Evolutionary conservation across 805 yeast species (phyloP).

Genomic region (Schwanniomyces sp.): DNA sequence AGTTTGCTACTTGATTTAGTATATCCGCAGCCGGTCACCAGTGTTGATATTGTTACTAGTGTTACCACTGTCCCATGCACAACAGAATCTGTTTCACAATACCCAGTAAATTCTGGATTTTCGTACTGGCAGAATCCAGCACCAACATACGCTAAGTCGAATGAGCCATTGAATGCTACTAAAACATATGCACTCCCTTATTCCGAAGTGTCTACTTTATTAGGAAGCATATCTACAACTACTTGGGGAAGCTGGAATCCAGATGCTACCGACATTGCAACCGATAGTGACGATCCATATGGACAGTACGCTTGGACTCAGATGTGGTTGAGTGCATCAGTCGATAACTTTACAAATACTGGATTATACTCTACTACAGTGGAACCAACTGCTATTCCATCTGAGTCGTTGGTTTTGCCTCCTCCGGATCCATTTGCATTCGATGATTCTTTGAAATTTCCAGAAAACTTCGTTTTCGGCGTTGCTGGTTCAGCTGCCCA

Average conservation of each 20-base stretch:
- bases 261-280: slow-evolving; percentile 6
- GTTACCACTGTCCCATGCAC: neutral
- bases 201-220: slow-evolving; percentile 1
- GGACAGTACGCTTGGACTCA: slow-evolving; percentile 20
- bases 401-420: slow-evolving; percentile 11
- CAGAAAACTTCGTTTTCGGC: slow-evolving; percentile 20
- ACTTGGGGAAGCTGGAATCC: slow-evolving; percentile 19
- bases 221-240: slow-evolving; percentile 10
- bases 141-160: slow-evolving; percentile 5
- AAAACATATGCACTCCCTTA: slow-evolving; percentile 7
- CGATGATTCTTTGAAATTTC: slow-evolving; percentile 12
- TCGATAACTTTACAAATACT: slow-evolving; percentile 12
- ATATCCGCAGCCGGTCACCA: neutral
- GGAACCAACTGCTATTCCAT: slow-evolving; percentile 16
- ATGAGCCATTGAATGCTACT: slow-evolving; percentile 1
- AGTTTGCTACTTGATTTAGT: neutral
- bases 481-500: slow-evolving; percentile 35
- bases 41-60: too few relatives aligned
- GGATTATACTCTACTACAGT: slow-evolving; percentile 14
- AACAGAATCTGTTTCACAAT: neutral
- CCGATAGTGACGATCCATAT: slow-evolving; percentile 18
- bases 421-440: slow-evolving; percentile 15
- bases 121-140: slow-evolving; percentile 1
- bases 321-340: slow-evolving; percentile 12
- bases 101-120: neutral